phyloP scores from a whole-genome alignment of 2,329 filamentous ascomycete species.

The Penicillium sp. region DNA sequence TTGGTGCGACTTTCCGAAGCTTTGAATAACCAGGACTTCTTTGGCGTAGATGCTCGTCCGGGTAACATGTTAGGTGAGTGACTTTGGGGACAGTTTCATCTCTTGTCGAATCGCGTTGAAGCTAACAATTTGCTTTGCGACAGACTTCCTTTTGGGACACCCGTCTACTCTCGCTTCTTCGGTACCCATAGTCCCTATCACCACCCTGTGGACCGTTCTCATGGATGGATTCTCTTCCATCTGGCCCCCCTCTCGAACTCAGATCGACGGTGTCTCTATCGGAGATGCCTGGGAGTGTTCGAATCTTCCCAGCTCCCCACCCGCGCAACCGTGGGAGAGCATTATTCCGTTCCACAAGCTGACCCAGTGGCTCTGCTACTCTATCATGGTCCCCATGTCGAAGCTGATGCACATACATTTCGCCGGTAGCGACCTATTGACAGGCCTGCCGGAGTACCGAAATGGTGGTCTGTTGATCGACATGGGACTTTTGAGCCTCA shows the following conservation, averaged over 20 bases:
- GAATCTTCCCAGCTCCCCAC: conserved; percentile 70
- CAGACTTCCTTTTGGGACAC: conserved; percentile 91
- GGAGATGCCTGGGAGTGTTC: conserved; percentile 94
- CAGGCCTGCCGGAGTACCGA: conserved; percentile 86
- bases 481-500: conserved; percentile 76
- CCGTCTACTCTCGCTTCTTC: conserved; percentile 86
- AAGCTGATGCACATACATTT: conserved; percentile 79
- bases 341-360: conserved; percentile 93
- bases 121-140: not conserved
- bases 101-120: not conserved
- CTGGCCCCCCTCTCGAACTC: conserved; percentile 84
- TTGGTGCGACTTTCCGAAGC: conserved; percentile 74
- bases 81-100: not conserved
- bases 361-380: conserved; percentile 93
- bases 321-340: conserved; percentile 71
- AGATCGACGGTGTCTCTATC: conserved; percentile 81
- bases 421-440: conserved; percentile 77
- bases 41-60: conserved; percentile 79
- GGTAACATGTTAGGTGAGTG: conserved; percentile 87
- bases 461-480: conserved; percentile 89
- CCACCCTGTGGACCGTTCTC: conserved; percentile 85
- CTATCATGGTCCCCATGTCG: conserved; percentile 87
- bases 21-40: conserved; percentile 77
- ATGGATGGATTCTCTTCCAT: conserved; percentile 85
- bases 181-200: conserved; percentile 80